Evolutionary conservation across 2,329 filamentous ascomycete genomes (phyloP).

Genomic region (Aspergillus fijiensis): DNA sequence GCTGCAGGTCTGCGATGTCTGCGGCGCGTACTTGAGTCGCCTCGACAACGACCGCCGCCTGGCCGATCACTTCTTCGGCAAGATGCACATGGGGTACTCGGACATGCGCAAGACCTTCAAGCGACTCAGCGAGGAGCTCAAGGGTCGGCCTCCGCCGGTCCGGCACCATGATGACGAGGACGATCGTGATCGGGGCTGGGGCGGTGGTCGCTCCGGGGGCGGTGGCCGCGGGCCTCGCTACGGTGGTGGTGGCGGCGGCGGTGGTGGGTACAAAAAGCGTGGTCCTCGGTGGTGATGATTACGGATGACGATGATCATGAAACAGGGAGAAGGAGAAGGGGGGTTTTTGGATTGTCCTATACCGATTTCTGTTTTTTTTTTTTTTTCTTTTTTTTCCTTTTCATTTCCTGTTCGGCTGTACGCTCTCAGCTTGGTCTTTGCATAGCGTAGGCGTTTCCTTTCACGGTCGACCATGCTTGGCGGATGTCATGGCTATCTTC

Average conservation of each 20-base stretch:
- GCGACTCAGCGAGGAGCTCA: constrained; percentile 80
- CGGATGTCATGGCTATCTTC: constrained; percentile 22
- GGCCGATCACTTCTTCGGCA: constrained; percentile 97
- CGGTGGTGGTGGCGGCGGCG: constrained; percentile 42
- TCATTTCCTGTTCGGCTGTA: neutral
- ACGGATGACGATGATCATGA: no score
- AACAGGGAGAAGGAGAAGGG: neutral
- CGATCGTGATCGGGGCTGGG: constrained; percentile 44
- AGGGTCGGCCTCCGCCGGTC: constrained; percentile 64
- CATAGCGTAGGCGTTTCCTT: constrained; percentile 46
- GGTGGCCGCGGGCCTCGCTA: constrained; percentile 46
- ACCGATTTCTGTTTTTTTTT: no score
- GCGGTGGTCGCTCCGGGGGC: constrained; percentile 42
- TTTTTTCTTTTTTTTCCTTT: neutral
- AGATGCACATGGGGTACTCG: constrained; percentile 98
- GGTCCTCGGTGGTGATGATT: constrained; percentile 41
- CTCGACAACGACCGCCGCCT: constrained; percentile 91
- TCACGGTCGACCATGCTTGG: constrained; percentile 19
- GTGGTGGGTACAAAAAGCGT: constrained; percentile 48
- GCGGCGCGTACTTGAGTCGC: constrained; percentile 86
- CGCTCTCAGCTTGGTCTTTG: constrained; percentile 23
- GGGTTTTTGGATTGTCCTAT: no score
- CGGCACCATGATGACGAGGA: constrained; percentile 58
- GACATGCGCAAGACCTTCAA: constrained; percentile 96
- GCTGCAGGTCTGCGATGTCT: constrained; percentile 96